Evolutionary conservation across 805 yeast genomes (phyloP).

Genomic region (Lachancea kluyveri): DNA sequence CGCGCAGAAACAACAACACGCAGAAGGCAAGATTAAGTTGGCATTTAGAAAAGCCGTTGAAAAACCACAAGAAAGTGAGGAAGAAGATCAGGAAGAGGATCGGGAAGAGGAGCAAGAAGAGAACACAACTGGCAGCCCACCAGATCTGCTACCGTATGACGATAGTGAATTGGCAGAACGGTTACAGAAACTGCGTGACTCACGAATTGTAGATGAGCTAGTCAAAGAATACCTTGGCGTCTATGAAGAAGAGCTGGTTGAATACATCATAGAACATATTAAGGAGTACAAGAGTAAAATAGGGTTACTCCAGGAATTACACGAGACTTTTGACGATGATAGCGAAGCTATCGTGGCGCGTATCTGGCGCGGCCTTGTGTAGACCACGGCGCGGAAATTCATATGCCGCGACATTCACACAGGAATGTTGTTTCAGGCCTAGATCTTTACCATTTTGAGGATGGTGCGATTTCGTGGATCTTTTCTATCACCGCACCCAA

Average conservation of each 20-base stretch:
- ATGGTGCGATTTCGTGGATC: too few species aligned
- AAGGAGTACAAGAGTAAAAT: constrained; percentile 18
- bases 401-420: too few species aligned
- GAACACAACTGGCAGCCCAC: background rate
- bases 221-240: constrained; percentile 30
- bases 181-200: constrained; percentile 13
- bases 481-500: too few species aligned
- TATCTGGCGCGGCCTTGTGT: constrained; percentile 21
- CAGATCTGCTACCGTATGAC: constrained; percentile 1
- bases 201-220: constrained; percentile 23
- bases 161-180: constrained; percentile 13
- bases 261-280: constrained; percentile 27
- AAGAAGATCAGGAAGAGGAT: constrained; percentile 3
- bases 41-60: constrained; percentile 21
- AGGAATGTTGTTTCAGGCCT: too few species aligned
- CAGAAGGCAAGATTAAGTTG: constrained; percentile 20
- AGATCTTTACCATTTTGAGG: too few species aligned
- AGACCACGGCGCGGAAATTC: too few species aligned
- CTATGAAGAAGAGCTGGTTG: constrained; percentile 28
- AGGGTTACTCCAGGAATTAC: constrained; percentile 21
- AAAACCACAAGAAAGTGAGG: constrained; percentile 9
- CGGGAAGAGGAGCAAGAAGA: background rate
- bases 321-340: constrained; percentile 31
- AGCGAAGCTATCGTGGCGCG: constrained; percentile 21
- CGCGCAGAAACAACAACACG: constrained; percentile 1